phyloP scores from a whole-genome alignment of 2,329 filamentous ascomycete species.

The Raffaelea arxii region DNA sequence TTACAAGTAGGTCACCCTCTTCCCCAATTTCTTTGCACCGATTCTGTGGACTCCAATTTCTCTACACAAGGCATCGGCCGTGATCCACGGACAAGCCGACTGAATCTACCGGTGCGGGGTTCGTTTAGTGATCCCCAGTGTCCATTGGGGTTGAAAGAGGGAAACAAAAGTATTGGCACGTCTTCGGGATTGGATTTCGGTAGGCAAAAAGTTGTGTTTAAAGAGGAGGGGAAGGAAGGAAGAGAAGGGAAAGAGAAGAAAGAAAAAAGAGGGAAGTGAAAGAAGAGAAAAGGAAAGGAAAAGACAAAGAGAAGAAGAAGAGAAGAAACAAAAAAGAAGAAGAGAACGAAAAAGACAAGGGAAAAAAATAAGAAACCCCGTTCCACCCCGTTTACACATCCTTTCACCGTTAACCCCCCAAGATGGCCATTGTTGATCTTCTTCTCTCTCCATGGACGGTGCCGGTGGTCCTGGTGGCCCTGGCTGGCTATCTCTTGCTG shows the following conservation, averaged over 20 bases:
- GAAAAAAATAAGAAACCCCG: neutral
- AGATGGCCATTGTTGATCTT: conserved; percentile 12
- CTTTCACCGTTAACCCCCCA: no score
- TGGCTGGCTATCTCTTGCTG: conserved; percentile 46
- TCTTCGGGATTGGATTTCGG: neutral
- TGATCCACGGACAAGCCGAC: neutral
- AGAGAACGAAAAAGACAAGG: neutral
- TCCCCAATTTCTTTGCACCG: no score
- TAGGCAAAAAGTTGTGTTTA: neutral
- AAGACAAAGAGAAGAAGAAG: neutral
- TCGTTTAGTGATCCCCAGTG: neutral
- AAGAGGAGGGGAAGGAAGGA: neutral
- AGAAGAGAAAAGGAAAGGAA: neutral
- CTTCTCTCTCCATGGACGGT: conserved; percentile 36
- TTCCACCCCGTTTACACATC: neutral
- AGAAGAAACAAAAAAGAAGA: neutral
- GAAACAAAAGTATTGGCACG: neutral
- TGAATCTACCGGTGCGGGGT: neutral
- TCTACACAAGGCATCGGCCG: no score
- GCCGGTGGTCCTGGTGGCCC: conserved; percentile 32
- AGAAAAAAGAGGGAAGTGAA: neutral
- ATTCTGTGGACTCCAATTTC: no score
- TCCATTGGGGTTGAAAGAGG: no score
- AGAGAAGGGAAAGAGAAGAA: neutral
- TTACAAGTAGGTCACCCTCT: no score